These are phyloP conservation scores for Malbranchea cinnamomea DNA, from an alignment of 2,329 filamentous ascomycete species.

Conservation along the genomic window DNA sequence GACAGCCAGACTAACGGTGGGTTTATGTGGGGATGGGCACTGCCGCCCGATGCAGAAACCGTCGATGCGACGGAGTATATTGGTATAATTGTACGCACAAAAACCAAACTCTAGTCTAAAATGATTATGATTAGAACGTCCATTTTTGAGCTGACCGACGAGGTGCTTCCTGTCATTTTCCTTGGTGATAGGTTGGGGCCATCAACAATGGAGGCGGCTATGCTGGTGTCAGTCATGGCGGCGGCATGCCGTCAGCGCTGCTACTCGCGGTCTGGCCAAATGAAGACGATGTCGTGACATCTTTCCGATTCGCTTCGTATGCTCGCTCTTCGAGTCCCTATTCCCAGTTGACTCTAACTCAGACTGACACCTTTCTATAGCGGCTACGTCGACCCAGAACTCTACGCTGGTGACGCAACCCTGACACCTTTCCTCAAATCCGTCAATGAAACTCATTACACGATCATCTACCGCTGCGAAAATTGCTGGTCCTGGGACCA, in stretches of 20 bases:
- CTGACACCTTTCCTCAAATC: constrained; percentile 45
- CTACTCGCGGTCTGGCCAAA: constrained; percentile 45
- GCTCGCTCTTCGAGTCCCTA: constrained; percentile 5
- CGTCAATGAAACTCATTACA: constrained; percentile 44
- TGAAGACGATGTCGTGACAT: constrained; percentile 39
- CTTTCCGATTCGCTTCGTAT: constrained; percentile 39
- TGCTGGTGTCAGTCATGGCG: constrained; percentile 43
- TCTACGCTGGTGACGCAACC: constrained; percentile 47
- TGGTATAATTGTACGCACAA: constrained; percentile 5
- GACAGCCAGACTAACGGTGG: constrained; percentile 1
- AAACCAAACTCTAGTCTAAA: no score
- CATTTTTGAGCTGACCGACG: no score
- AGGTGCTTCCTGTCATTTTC: no score
- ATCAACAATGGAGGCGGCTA: constrained; percentile 29
- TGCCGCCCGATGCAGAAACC: constrained; percentile 4
- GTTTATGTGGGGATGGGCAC: constrained; percentile 2
- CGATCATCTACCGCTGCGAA: constrained; percentile 50
- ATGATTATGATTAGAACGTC: background rate
- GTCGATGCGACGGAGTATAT: constrained; percentile 4
- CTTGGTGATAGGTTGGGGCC: constrained; percentile 1
- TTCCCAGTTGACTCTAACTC: background rate
- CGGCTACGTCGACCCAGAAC: constrained; percentile 43
- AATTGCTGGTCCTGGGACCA: constrained; percentile 41
- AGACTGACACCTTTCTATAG: no score
- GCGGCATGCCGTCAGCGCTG: constrained; percentile 43